Base-by-base conservation (phyloP, 371 early-diverging fungal species). In the Syncephalastrum contaminatum region DNA sequence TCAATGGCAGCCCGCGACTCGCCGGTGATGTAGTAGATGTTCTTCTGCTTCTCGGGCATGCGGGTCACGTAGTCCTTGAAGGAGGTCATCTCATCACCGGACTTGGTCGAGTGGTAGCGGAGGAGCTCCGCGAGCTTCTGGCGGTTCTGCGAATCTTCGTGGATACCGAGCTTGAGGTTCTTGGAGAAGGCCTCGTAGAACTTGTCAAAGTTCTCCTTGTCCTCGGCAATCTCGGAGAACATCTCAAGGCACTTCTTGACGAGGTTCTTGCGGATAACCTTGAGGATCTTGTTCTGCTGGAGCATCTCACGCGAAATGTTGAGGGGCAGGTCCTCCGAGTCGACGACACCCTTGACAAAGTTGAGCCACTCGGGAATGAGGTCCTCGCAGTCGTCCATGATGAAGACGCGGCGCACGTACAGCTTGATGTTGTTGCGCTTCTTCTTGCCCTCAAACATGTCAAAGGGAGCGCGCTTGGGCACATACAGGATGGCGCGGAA, bases 11-110 rank as follows among this genome's bases (percentile, higher is more conserved):
- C 84, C 66, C 91, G 89, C 73, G 89, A 90, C 77, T 96, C 94
- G 62, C 99, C 99, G 57, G 99, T 99, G 83, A 99, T 92, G 87
- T 97, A 96, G 89, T 95, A 95, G 75, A 94, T 94, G 77, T 85
- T 86, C 86, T 92, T 74, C 59, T 81, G 94, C 63, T 83, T 85
- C 69, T 89, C 83, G 68, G 81, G 82, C 91, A 93, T 93, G 60
- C 89, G 83, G 20, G 79, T 80, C 21, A 90, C 78, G 69, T 95
- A 95, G 56, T 87, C 91, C 60, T 89, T 88, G 49, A 95, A 75
- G 14, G 86, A 83, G 51, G 75, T 73, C 59, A 85, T 81, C 59
- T 75, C 72, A 55, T 82, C 73, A 56, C 72, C 80, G 58, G 82
- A 78, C 77, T 88, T 83, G 62, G 79, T 85, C 18, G 91, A 87